Conservation (phyloP, 768 basidiomycete species). For the Candolleomyces eurysporus region DNA sequence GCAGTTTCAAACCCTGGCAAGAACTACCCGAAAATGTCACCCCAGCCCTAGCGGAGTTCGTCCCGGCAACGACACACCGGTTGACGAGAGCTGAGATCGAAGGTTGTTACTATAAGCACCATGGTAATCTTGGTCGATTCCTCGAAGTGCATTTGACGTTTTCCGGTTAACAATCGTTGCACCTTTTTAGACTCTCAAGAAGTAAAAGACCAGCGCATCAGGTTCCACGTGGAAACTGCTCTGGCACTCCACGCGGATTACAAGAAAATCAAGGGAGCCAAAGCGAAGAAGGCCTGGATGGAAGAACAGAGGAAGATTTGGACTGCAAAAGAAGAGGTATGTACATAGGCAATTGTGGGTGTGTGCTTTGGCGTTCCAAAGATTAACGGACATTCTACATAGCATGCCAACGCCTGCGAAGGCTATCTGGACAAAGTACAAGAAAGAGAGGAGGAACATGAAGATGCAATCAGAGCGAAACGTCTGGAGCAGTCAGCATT, state of each 20-base stretch:
- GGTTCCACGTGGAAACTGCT: background rate
- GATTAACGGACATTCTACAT: too few relatives aligned
- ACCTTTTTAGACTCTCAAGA: background rate
- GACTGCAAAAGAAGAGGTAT: too few relatives aligned
- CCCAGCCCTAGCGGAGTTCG: background rate
- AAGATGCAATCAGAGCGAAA: too few relatives aligned
- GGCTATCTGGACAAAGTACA: too few relatives aligned
- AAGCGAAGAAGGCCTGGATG: background rate
- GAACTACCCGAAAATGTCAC: background rate
- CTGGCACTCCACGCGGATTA: background rate
- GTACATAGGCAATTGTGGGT: too few relatives aligned
- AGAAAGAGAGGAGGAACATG: too few relatives aligned
- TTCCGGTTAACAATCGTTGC: background rate
- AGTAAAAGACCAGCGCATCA: background rate
- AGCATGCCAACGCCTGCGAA: too few relatives aligned
- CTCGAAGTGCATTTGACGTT: background rate
- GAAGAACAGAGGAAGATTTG: background rate
- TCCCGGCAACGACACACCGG: background rate
- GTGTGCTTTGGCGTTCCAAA: too few relatives aligned
- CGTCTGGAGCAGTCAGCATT: too few relatives aligned
- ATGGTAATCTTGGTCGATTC: background rate
- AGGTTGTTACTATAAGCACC: background rate
- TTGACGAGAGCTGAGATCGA: background rate
- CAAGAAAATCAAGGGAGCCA: background rate
- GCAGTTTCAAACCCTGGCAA: background rate